Evolutionary conservation across 768 basidiomycete genomes (phyloP), one percentile per base, ranked within the genome.

Genomic region (Leccinum barrowsii): DNA sequence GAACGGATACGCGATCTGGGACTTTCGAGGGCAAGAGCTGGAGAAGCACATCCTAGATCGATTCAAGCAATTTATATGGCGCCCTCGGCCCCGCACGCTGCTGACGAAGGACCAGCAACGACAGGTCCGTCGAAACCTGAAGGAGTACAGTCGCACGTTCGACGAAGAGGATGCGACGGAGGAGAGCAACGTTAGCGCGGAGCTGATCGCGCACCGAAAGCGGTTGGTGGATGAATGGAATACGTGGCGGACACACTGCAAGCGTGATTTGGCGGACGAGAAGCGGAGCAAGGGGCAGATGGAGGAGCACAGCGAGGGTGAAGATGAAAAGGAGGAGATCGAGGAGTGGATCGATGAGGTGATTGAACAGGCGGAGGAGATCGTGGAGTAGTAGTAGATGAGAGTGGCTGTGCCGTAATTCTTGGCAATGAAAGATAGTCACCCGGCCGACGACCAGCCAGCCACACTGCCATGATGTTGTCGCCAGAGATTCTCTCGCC

Each of bases 11-110:
- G 89, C 89, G 10, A 85, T 99, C 64, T 98, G 95, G 94, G 95
- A 98, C 76, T 98, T 97, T 84, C 89, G 90, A 54, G 97, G 96
- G n/a, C 89, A 92, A 73, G 92, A 96, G 72, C 79, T 94, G n/a
- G 82, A 89, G 70, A 90, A 92, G 71, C 86, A 88, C 52, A 85
- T 94, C 58, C 79, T 90, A 61, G 97, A 98, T 71, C 85, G 89
- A 57, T 98, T 99, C 84, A 99, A 99, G 79, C 97, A 99, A 74
- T 94, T 98, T 75, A 83, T 98, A 61, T 99, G 96, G 96, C 87
- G 97, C 35, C 95, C 96, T 24, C 88, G 97, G n/a, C 93, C 97
- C 4, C 84, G 86, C 11, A 89, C 92, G 3, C 76, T 98, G 52
- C 80, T 99, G 57, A 81, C 85, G 50, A 92, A 89, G 70, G 94